Evolutionary conservation across 768 basidiomycete genomes (phyloP).

Genomic region (Boletus speciosus): DNA sequence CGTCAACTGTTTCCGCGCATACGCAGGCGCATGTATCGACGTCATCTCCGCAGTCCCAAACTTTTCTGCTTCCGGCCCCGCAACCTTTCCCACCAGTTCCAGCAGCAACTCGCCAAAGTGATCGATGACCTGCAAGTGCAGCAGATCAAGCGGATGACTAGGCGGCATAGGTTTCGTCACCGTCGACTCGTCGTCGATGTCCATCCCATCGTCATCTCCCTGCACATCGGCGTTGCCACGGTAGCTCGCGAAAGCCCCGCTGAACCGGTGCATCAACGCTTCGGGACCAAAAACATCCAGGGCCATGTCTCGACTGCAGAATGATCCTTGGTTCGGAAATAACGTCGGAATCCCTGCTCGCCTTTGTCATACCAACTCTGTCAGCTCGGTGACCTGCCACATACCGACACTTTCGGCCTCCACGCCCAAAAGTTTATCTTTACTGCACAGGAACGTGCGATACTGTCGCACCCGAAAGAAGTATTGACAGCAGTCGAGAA

Average conservation of each 20-base stretch:
- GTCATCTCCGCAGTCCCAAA: constrained; percentile 31
- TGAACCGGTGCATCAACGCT: constrained; percentile 39
- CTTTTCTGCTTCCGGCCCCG: constrained; percentile 42
- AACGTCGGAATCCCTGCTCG: constrained; percentile 22
- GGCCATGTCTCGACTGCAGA: constrained; percentile 53
- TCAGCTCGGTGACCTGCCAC: constrained; percentile 13
- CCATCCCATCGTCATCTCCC: constrained; percentile 49
- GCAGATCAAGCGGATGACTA: constrained; percentile 57
- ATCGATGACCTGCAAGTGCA: constrained; percentile 67
- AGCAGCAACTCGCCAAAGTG: constrained; percentile 62
- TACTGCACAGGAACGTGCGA: constrained; percentile 61
- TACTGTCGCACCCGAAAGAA: constrained; percentile 41
- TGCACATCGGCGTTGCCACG: constrained; percentile 29
- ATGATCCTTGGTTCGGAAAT: constrained; percentile 34
- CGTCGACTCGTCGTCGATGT: constrained; percentile 55
- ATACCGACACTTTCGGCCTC: constrained; percentile 47
- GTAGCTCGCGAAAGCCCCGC: constrained; percentile 36
- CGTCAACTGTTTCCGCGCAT: constrained; percentile 39
- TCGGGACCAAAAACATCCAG: constrained; percentile 41
- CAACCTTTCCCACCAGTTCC: constrained; percentile 54
- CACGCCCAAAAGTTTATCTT: constrained; percentile 64
- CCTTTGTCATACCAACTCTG: constrained; percentile 12
- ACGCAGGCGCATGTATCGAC: constrained; percentile 59
- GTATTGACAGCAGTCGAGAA: constrained; percentile 73
- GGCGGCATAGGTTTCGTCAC: constrained; percentile 38